Conservation (phyloP, 2,329 filamentous ascomycete species). For the Fonsecaea nubica region DNA sequence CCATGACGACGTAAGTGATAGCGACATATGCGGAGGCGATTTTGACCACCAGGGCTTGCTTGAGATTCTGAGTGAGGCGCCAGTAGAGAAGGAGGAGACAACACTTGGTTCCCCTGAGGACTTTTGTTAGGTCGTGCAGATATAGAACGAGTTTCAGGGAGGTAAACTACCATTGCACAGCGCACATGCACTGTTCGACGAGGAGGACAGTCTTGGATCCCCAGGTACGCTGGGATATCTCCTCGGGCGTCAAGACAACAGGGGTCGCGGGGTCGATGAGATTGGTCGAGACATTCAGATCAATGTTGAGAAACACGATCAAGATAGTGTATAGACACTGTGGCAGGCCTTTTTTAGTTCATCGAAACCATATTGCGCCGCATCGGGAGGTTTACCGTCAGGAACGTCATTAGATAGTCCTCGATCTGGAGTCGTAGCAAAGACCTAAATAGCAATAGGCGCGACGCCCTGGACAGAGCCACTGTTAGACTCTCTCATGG, state of each 20-base stretch:
- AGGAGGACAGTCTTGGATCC: conserved; percentile 64
- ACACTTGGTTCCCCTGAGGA: conserved; percentile 52
- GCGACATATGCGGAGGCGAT: conserved; percentile 54
- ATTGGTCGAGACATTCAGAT: conserved; percentile 54
- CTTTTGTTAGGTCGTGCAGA: background rate
- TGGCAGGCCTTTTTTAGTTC: background rate
- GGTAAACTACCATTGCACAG: conserved; percentile 53
- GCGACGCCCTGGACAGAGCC: conserved; percentile 21
- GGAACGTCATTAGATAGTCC: conserved; percentile 64
- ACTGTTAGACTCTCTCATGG: conserved; percentile 6
- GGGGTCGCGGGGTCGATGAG: conserved; percentile 50
- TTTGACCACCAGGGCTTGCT: conserved; percentile 46
- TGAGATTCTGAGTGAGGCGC: conserved; percentile 56
- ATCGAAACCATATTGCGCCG: background rate
- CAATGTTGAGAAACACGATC: conserved; percentile 53
- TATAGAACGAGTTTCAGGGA: background rate
- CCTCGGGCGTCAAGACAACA: conserved; percentile 54
- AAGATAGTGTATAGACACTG: conserved; percentile 50
- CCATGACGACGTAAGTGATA: conserved; percentile 57
- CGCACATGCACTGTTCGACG: conserved; percentile 60
- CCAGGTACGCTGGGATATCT: conserved; percentile 52
- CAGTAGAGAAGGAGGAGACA: conserved; percentile 61
- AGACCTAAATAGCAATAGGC: conserved; percentile 37
- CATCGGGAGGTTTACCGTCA: conserved; percentile 46
- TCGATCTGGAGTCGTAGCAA: conserved; percentile 56